Evolutionary conservation across 2,329 filamentous ascomycete species (phyloP).

Genomic region (Penicillium sp.): DNA sequence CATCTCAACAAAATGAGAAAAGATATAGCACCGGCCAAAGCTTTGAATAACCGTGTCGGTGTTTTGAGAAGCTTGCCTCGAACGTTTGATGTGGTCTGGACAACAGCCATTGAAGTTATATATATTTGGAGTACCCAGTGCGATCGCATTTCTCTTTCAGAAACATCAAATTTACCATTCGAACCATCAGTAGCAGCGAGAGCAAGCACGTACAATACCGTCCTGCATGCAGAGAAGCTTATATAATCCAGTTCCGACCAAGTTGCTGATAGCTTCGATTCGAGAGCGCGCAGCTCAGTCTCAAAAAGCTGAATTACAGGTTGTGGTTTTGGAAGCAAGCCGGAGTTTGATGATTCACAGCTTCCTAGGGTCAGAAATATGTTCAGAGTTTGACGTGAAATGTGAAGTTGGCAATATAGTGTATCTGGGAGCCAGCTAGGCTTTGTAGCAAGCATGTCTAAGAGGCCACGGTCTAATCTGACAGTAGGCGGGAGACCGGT

Average conservation of each 20-base stretch:
- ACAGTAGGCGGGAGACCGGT: conserved; percentile 13
- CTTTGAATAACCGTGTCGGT: conserved; percentile 5
- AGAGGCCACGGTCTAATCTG: conserved; percentile 12
- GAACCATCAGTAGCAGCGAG: background rate
- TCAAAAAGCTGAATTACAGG: conserved; percentile 8
- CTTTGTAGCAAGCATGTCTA: conserved; percentile 10
- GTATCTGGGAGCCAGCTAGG: conserved; percentile 13
- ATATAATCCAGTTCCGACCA: conserved; percentile 12
- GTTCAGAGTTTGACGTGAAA: conserved; percentile 6
- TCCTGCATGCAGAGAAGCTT: conserved; percentile 6
- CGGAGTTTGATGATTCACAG: background rate
- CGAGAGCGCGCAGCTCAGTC: conserved; percentile 2
- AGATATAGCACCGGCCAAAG: conserved; percentile 4
- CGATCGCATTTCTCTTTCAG: background rate
- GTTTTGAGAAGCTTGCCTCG: background rate
- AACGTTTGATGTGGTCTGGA: conserved; percentile 3
- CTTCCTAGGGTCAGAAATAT: conserved; percentile 8
- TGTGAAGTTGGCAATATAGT: conserved; percentile 13
- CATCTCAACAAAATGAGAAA: conserved; percentile 8
- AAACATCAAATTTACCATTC: background rate
- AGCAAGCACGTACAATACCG: conserved; percentile 12
- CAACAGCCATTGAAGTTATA: background rate
- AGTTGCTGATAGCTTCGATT: conserved; percentile 3
- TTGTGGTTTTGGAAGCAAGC: background rate
- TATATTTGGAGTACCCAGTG: conserved; percentile 9